Percentiles rank a stretch among this genome's conserved stretches.
Evolutionary conservation across 495 filamentous ascomycete species (phyloP).

Genomic region (Cercophora sp.): DNA sequence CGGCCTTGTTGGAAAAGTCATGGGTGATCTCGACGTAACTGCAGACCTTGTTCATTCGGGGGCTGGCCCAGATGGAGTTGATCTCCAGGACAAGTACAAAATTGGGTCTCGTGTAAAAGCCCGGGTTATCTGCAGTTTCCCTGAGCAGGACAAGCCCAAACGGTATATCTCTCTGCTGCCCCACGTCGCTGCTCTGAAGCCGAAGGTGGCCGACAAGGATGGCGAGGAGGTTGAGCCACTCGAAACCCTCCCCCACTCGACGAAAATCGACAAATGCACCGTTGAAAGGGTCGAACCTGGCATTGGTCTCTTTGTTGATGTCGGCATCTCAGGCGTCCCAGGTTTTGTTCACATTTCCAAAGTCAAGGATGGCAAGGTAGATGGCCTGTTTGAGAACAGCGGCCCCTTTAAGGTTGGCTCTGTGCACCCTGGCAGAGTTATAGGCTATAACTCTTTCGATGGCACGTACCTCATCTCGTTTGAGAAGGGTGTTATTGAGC

Average conservation of each 20-base stretch:
- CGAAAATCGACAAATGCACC: constrained; percentile 69
- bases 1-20: constrained; percentile 71
- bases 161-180: constrained; percentile 81
- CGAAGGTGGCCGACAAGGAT: constrained; percentile 36
- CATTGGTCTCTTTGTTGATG: constrained; percentile 74
- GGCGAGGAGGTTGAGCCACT: constrained; percentile 36
- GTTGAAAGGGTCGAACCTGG: constrained; percentile 72
- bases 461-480: constrained; percentile 82
- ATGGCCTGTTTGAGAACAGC: constrained; percentile 66
- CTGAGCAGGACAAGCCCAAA: constrained; percentile 70
- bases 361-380: constrained; percentile 81
- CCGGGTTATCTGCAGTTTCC: constrained; percentile 81
- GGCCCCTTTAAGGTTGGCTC: constrained; percentile 76
- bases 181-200: constrained; percentile 66
- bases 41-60: constrained; percentile 88
- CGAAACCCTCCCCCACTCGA: constrained; percentile 63
- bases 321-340: constrained; percentile 66
- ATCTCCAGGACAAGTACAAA: constrained; percentile 70
- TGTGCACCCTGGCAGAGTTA: constrained; percentile 71
- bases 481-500: constrained; percentile 74
- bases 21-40: constrained; percentile 85
- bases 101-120: constrained; percentile 79
- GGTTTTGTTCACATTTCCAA: constrained; percentile 94
- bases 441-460: constrained; percentile 83
- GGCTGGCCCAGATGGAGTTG: constrained; percentile 55